phyloP scores from a whole-genome alignment of 75 land plant species.

The Cunninghamia lanceolata region DNA sequence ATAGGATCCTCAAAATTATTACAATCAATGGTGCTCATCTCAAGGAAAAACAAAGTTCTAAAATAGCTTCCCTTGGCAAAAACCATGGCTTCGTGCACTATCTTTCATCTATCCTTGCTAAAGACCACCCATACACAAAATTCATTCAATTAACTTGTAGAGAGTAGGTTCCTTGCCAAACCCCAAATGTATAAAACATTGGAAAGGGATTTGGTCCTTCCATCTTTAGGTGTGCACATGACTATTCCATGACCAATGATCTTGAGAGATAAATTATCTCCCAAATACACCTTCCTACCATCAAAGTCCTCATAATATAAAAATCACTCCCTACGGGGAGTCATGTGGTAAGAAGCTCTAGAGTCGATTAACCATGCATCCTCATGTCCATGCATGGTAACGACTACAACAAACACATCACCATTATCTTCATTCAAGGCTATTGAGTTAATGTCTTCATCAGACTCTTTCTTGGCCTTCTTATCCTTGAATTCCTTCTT shows the following conservation, averaged over 20 bases:
- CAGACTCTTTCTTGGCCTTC: no score
- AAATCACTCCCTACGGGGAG: neutral
- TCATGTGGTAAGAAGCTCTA: neutral
- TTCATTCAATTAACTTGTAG: neutral
- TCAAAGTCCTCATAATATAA: no score
- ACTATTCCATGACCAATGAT: no score
- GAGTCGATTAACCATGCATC: neutral
- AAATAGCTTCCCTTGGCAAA: neutral
- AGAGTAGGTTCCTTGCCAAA: neutral
- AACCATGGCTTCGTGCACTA: neutral
- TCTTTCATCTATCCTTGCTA: neutral
- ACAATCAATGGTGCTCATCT: neutral
- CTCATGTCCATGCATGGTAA: neutral
- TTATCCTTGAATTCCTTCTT: no score
- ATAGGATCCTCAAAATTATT: no score
- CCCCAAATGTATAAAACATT: neutral
- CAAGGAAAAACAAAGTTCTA: neutral
- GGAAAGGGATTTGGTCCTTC: neutral
- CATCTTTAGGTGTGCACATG: neutral
- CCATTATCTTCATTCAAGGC: neutral
- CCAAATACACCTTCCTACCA: neutral
- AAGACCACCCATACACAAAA: neutral
- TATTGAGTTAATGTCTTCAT: neutral
- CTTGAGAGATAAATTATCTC: neutral
- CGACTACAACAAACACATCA: neutral